Conservation (phyloP, 2,329 filamentous ascomycete genomes). For the Penicillium sp. region DNA sequence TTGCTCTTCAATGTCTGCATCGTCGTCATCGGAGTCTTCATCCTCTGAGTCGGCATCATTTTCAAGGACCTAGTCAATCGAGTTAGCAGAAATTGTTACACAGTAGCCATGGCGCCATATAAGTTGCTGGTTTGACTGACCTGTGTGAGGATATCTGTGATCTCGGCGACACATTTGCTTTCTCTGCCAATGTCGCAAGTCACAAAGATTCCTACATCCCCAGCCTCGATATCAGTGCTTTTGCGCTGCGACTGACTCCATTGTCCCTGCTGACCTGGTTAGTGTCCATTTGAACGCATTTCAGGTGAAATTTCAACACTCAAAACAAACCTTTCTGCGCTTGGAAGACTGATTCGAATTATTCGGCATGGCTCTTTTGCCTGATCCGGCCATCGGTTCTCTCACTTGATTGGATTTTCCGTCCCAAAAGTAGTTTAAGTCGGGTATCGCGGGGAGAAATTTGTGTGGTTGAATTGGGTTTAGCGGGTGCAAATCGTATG, state of each 20-base stretch:
- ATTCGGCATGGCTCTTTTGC: slow-evolving; percentile 35
- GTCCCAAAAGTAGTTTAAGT: neutral
- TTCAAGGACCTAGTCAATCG: neutral
- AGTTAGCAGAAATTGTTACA: slow-evolving; percentile 4
- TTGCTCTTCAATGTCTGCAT: slow-evolving; percentile 60
- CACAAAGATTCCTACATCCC: slow-evolving; percentile 63
- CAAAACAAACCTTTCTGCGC: slow-evolving; percentile 33
- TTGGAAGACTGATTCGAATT: slow-evolving; percentile 27
- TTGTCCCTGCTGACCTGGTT: neutral
- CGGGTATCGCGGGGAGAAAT: slow-evolving; percentile 12
- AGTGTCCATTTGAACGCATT: neutral
- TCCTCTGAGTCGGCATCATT: neutral
- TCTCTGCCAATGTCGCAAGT: slow-evolving; percentile 64
- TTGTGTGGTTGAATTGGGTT: slow-evolving; percentile 24
- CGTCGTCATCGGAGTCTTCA: slow-evolving; percentile 33
- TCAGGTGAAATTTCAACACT: neutral
- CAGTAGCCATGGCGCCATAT: neutral
- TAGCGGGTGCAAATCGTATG: slow-evolving; percentile 15
- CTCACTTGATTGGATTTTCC: slow-evolving; percentile 1
- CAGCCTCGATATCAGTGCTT: slow-evolving; percentile 40
- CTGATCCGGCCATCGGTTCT: slow-evolving; percentile 26
- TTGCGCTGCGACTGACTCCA: slow-evolving; percentile 29
- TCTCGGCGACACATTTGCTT: slow-evolving; percentile 58
- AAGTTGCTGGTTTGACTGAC: slow-evolving; percentile 35
- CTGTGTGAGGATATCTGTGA: slow-evolving; percentile 58